Evolutionary conservation across 345 rosid genomes (phyloP), one percentile per base, ranked within the genome.

Genomic region (Eucalyptus regnans): DNA sequence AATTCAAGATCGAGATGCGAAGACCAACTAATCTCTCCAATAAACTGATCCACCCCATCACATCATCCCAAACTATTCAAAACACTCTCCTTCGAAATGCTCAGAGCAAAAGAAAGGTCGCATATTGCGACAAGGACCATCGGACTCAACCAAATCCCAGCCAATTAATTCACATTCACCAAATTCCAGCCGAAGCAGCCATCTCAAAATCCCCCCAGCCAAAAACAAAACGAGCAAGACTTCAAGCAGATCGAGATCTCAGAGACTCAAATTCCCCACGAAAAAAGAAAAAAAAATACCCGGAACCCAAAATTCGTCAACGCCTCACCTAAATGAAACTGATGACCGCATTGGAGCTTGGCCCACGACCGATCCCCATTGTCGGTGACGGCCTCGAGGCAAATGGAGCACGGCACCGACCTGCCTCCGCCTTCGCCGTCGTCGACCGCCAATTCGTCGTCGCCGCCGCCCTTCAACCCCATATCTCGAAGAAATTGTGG

Each of bases 351-450:
- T 92, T 97, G 99, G 92, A 98, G 99, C 93, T 96, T 98, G 50
- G 99, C 98, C 99, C 96, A 96, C 5, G 99, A 94, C 81, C 99
- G 98, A 95, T 97, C 97, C 83, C 97, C 97, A 44, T 93, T 92
- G 88, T 95, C 95, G 66, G 92, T 89, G 23, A 98, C 99, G 27
- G 89, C 89, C 64, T 98, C 99, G 37, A 98, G 98, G 90, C 99
- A 98, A 95, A 98, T 96, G 96, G 99, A 98, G 90, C 99, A 98
- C 6, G 99, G 91, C 90, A 97, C 96, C 13, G 95, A 91, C 90
- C 95, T 95, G 66, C 86, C 92, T 58, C 88, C 93, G 49, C 86
- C 96, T 9, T 86, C 95, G 43, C 90, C 94, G 62, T 92, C 97
- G 8, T 93, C 94, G 49, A 92, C 96, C 49, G 88, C 93, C 64